Conservation (phyloP, 2,329 filamentous ascomycete genomes). For the Cryphonectria carpinicola region DNA sequence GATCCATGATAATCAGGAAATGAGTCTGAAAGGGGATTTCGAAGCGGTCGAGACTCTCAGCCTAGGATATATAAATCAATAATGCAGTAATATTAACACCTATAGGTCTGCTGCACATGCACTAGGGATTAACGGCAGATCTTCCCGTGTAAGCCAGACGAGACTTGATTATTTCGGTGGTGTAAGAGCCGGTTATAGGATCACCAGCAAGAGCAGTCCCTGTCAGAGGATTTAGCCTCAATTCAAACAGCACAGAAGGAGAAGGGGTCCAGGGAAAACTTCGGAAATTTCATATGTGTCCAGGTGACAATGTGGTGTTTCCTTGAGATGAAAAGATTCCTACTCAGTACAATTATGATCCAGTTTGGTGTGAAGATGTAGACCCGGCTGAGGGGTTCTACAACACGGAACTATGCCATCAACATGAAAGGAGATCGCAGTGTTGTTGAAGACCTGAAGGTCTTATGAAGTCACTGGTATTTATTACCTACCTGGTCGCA, state of each 20-base stretch:
- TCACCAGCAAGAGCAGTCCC: conserved; percentile 6
- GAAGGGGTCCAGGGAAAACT: conserved; percentile 12
- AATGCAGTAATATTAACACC: not conserved
- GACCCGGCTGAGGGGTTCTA: too few relatives aligned
- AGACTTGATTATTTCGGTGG: not conserved
- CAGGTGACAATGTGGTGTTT: not conserved
- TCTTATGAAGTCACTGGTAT: too few relatives aligned
- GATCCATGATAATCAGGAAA: not conserved
- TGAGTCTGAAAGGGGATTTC: not conserved
- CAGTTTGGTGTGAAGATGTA: not conserved
- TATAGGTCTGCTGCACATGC: not conserved
- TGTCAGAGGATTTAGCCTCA: conserved; percentile 23
- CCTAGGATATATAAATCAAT: not conserved
- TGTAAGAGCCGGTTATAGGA: not conserved
- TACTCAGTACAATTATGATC: not conserved
- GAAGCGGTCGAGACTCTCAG: not conserved
- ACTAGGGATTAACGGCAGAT: conserved; percentile 19
- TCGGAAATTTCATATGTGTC: not conserved
- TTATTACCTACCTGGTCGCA: too few relatives aligned
- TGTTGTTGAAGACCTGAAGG: too few relatives aligned
- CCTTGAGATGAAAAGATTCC: not conserved
- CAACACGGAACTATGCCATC: too few relatives aligned
- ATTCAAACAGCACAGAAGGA: conserved; percentile 5
- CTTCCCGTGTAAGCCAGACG: conserved; percentile 23
- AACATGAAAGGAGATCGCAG: too few relatives aligned